phyloP scores from a whole-genome alignment of 345 rosid species.

The Atalantia buxifolia region DNA sequence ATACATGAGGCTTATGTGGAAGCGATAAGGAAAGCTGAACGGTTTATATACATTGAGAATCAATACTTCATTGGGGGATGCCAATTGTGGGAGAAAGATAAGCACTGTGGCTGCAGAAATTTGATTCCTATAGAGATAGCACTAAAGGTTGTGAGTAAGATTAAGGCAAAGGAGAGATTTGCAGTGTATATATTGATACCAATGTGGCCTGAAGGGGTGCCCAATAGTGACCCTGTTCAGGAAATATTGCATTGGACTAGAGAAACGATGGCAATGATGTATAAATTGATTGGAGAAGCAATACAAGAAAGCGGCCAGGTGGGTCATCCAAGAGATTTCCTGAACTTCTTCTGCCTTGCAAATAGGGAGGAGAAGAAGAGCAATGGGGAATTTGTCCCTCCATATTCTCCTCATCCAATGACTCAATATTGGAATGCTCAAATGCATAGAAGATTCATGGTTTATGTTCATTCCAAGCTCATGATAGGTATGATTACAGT shows the following conservation, averaged over 20 bases:
- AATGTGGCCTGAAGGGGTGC: slow-evolving; percentile 96
- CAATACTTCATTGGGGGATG: slow-evolving; percentile 89
- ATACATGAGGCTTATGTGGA: slow-evolving; percentile 75
- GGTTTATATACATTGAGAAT: slow-evolving; percentile 85
- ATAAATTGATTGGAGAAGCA: slow-evolving; percentile 65
- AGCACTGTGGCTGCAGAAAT: slow-evolving; percentile 65
- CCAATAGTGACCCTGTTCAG: slow-evolving; percentile 74
- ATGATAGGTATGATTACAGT: slow-evolving; percentile 65
- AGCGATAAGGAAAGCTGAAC: slow-evolving; percentile 71
- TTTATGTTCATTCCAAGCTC: slow-evolving; percentile 91
- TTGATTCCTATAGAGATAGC: slow-evolving; percentile 83
- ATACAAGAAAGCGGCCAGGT: slow-evolving; percentile 41
- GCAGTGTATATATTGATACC: slow-evolving; percentile 78
- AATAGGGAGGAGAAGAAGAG: slow-evolving; percentile 70
- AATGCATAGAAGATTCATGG: slow-evolving; percentile 79
- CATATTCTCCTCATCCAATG: slow-evolving; percentile 45
- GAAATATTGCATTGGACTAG: slow-evolving; percentile 95
- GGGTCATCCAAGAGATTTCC: slow-evolving; percentile 70
- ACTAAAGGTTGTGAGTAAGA: slow-evolving; percentile 61
- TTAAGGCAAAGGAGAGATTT: slow-evolving; percentile 60
- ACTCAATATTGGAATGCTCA: slow-evolving; percentile 84
- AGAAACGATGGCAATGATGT: slow-evolving; percentile 84
- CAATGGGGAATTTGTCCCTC: slow-evolving; percentile 50
- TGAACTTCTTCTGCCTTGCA: slow-evolving; percentile 90
- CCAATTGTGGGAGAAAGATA: slow-evolving; percentile 64